These are phyloP conservation scores for Cryptococcus maquisensis DNA, from an alignment of 1,284 basidiomycete species.

Conservation along the genomic window DNA sequence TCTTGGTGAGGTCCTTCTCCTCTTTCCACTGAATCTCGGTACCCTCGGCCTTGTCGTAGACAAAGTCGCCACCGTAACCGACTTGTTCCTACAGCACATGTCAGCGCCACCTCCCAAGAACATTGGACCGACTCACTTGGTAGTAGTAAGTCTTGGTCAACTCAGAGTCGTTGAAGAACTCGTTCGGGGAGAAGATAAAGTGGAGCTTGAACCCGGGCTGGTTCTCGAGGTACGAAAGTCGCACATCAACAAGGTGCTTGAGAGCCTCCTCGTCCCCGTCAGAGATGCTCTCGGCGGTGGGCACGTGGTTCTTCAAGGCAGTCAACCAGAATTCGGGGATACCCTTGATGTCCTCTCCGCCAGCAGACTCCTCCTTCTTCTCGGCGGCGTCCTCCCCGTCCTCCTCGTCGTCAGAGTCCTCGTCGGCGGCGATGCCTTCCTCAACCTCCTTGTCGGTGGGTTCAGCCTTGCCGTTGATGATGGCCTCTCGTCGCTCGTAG, in stretches of 20 bases:
- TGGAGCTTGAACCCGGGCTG: conserved; percentile 87
- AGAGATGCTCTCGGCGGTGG: conserved; percentile 82
- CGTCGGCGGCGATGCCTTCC: conserved; percentile 65
- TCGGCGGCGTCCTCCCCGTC: conserved; percentile 35
- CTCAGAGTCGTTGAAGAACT: conserved; percentile 77
- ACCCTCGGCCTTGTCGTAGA: conserved; percentile 89
- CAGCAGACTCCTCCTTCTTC: conserved; percentile 44
- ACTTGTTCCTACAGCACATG: conserved; percentile 61
- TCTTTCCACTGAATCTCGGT: conserved; percentile 94
- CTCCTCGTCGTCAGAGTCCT: conserved; percentile 54
- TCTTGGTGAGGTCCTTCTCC: conserved; percentile 95
- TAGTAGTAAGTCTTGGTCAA: conserved; percentile 95
- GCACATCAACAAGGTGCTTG: conserved; percentile 65
- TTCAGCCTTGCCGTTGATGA: conserved; percentile 72
- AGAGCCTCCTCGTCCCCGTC: conserved; percentile 77
- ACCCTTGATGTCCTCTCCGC: conserved; percentile 51
- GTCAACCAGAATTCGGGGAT: conserved; percentile 99
- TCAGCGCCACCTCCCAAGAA: neutral
- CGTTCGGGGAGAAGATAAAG: conserved; percentile 78
- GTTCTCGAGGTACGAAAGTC: conserved; percentile 61
- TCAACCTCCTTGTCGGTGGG: conserved; percentile 79
- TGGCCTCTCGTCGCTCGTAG: conserved; percentile 78
- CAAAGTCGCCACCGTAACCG: conserved; percentile 89
- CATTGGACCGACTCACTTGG: conserved; percentile 53
- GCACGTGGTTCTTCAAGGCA: conserved; percentile 85